Base-by-base conservation (phyloP, 2,329 filamentous ascomycete species). In the Alternaria longipes region DNA sequence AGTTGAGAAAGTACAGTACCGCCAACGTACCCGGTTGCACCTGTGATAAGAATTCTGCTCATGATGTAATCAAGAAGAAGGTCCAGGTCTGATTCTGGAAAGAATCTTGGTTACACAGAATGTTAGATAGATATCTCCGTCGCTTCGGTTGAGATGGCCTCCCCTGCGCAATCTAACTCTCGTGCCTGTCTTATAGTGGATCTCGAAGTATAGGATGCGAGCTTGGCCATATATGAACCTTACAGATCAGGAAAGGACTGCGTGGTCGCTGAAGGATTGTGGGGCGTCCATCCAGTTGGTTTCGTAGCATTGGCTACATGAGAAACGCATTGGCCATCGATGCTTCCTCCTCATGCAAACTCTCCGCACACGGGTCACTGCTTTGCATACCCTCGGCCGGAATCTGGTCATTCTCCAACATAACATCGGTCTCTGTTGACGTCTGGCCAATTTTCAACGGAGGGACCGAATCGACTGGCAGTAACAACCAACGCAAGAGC, bases 11-110 rank as follows among this genome's bases (percentile, higher is more conserved):
- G 66, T 14, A 67, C 47, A n/a, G 66, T 65, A 7, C 64, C 64
- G 16, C 62, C 64, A 7, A 67, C 63, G 50, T 69, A 64, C 22
- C 64, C 66, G 2, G 64, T 69, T 2, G 62, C 64, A 8, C 66
- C 64, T 9, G 57, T 55, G 50, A 67, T 41, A 32, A 68, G 62
- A 6, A 68, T 65, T 26, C 60, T 67, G 51, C 58, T 65, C 60
- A 67, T 68, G 24, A 4, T 46, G 36, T 18, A 18, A 36, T 32
- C 2, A 1, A n/a, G 45, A 20, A 30, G n/a, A 20, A 11, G 20
- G 2, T 49, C 28, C 28, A 32, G 30, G 8, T 20, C n/a, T 34
- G 5, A n/a, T 18, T 32, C 8, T n/a, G 18, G 18, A 5, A 34
- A 7, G 14, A 22, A 20, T 34, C 8, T 22, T 8, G 45, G 2